Evolutionary conservation across 2,329 filamentous ascomycete genomes (phyloP), one percentile per base, ranked within the genome.

Genomic region (Sporothrix globosa): DNA sequence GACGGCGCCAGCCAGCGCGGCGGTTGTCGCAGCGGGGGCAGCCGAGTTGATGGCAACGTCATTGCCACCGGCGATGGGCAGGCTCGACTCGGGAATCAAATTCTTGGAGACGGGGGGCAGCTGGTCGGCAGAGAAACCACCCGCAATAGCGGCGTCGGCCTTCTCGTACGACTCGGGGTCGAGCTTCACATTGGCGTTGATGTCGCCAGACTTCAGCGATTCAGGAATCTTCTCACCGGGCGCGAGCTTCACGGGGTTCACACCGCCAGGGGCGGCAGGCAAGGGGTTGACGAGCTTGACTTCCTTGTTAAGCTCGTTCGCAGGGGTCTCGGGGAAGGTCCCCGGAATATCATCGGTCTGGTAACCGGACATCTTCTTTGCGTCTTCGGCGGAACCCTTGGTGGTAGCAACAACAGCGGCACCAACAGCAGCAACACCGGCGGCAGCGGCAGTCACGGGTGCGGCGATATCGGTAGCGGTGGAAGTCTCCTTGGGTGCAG

Each of bases 101-200:
- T 85, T 89, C 73, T 83, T 85, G 60, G 86, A 83, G 70, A 90
- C 80, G 11, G 85, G 83, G 41, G 88, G 87, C 48, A 90, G 77
- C 70, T 83, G 80, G 65, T 84, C 81, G 7, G 74, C 81, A 1
- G 72, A 72, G 79, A 68, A 82, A 76, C 74, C 70, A 39, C 85
- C 86, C 67, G 85, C 84, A 54, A 89, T 80, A 71, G 89, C 86
- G 70, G 88, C 86, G 76, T 91, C 91, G 73, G 90, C 89, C 80
- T 92, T 92, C 79, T 96, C 91, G 80, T 97, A 98, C 1, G 92
- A 95, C 75, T 89, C 92, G 79, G 93, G 87, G 79, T 97, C 94
- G 24, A 92, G 86, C 76, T 90, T 88, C 77, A 97, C 86, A 67
- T 93, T 90, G 72, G 83, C 83, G 78, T 92, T 90, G 75, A 87